These are phyloP conservation scores for Salinomyces thailandicus DNA, from an alignment of 2,329 filamentous ascomycete species.

Conservation along the genomic window DNA sequence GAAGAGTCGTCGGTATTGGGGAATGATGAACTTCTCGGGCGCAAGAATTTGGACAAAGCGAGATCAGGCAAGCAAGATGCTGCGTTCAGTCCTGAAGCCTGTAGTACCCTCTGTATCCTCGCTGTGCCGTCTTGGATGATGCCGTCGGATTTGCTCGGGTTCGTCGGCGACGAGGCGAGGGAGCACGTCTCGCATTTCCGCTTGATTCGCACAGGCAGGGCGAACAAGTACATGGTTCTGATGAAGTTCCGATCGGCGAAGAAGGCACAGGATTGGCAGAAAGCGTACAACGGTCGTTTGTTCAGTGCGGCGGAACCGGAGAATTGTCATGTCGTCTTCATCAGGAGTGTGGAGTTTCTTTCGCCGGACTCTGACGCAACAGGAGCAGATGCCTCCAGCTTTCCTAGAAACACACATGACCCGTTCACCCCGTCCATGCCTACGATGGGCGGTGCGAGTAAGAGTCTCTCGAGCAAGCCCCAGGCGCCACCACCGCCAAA, in stretches of 20 bases:
- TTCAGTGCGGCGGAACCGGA: slow-evolving; percentile 72
- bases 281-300: slow-evolving; percentile 80
- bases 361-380: slow-evolving; percentile 41
- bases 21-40: slow-evolving; percentile 32
- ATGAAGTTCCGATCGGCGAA: slow-evolving; percentile 79
- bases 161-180: slow-evolving; percentile 78
- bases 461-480: slow-evolving; percentile 42
- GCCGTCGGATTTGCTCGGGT: slow-evolving; percentile 80
- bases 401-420: slow-evolving; percentile 51
- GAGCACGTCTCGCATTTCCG: slow-evolving; percentile 85
- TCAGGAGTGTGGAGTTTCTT: slow-evolving; percentile 83
- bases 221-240: slow-evolving; percentile 88
- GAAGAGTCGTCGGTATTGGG: slow-evolving; percentile 58
- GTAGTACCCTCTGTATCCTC: slow-evolving; percentile 82
- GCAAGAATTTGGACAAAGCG: slow-evolving; percentile 19
- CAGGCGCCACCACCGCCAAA: slow-evolving; percentile 68
- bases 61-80: slow-evolving; percentile 10
- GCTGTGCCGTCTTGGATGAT: slow-evolving; percentile 92
- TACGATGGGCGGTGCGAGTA: slow-evolving; percentile 27
- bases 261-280: slow-evolving; percentile 68
- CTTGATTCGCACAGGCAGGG: slow-evolving; percentile 79
- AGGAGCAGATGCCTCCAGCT: slow-evolving; percentile 40
- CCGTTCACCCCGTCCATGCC: slow-evolving; percentile 43
- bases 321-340: slow-evolving; percentile 88
- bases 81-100: slow-evolving; percentile 42